phyloP scores from a whole-genome alignment of 1,284 basidiomycete species.

The Porogramme epimiltina region DNA sequence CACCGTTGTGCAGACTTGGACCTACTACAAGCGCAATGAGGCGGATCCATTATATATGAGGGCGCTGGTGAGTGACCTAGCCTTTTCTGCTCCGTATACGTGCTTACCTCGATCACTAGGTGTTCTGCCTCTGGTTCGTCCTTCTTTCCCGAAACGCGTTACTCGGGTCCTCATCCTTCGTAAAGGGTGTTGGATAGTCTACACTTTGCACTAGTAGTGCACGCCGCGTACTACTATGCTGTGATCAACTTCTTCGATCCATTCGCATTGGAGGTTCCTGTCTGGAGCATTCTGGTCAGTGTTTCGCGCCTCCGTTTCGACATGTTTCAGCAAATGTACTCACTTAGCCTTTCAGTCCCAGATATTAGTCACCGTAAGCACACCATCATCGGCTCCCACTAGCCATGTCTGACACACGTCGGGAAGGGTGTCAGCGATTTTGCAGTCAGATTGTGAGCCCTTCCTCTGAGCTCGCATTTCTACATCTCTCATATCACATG shows the following conservation, averaged over 20 bases:
- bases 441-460: constrained; percentile 16
- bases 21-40: constrained; percentile 24
- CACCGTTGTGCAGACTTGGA: constrained; percentile 26
- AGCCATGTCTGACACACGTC: background rate
- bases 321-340: background rate
- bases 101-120: constrained; percentile 1
- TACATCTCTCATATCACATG: background rate
- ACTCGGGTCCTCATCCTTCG: too few relatives aligned
- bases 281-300: constrained; percentile 22
- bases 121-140: constrained; percentile 19
- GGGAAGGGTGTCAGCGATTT: constrained; percentile 20
- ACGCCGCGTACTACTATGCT: constrained; percentile 21
- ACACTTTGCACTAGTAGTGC: constrained; percentile 20
- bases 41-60: constrained; percentile 22
- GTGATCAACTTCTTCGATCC: constrained; percentile 19
- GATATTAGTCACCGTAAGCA: constrained; percentile 19
- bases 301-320: background rate
- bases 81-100: background rate
- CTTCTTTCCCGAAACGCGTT: background rate
- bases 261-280: constrained; percentile 8
- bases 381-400: background rate
- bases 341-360: constrained; percentile 7
- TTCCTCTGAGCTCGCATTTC: fast-evolving
- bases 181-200: constrained; percentile 21
- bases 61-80: constrained; percentile 15